These are phyloP conservation scores for Penicillium steckii DNA, from an alignment of 495 filamentous ascomycete species.

Conservation along the genomic window DNA sequence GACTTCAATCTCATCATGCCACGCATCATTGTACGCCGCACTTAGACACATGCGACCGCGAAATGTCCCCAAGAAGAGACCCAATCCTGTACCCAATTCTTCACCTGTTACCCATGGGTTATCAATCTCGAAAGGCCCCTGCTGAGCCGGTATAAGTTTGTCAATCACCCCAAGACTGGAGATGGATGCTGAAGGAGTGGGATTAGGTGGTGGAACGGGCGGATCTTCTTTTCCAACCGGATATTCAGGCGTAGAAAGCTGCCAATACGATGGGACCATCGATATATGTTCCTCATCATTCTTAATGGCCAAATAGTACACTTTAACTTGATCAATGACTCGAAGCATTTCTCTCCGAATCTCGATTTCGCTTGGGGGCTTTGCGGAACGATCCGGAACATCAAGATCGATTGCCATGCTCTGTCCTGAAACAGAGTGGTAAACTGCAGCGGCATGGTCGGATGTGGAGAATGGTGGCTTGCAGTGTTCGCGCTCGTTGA, in stretches of 20 bases:
- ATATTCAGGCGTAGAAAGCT: slow-evolving; percentile 18
- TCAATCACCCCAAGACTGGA: slow-evolving; percentile 32
- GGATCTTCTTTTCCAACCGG: slow-evolving; percentile 14
- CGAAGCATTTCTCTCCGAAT: slow-evolving; percentile 7
- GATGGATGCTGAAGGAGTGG: slow-evolving; percentile 32
- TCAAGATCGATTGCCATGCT: slow-evolving; percentile 20
- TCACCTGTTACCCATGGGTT: slow-evolving; percentile 41
- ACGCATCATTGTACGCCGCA: slow-evolving; percentile 40
- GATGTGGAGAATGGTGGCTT: slow-evolving; percentile 12
- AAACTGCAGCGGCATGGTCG: slow-evolving; percentile 10
- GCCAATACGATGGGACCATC: slow-evolving; percentile 27
- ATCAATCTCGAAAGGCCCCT: slow-evolving; percentile 21
- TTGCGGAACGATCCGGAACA: slow-evolving; percentile 4
- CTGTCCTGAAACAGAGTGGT: slow-evolving; percentile 28
- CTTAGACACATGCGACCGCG: slow-evolving; percentile 29
- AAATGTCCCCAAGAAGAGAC: slow-evolving; percentile 37
- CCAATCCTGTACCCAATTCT: slow-evolving; percentile 34
- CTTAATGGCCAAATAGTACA: slow-evolving; percentile 24
- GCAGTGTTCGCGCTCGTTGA: slow-evolving; percentile 24
- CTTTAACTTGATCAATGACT: slow-evolving; percentile 15
- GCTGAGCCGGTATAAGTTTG: slow-evolving; percentile 14
- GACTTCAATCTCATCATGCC: slow-evolving; percentile 25
- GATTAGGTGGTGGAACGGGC: slow-evolving; percentile 24
- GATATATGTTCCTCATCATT: slow-evolving; percentile 23
- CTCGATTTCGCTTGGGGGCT: not conserved